These are phyloP conservation scores for Dactylellina haptotyla DNA, from an alignment of 2,329 filamentous ascomycete genomes.

Conservation along the genomic window DNA sequence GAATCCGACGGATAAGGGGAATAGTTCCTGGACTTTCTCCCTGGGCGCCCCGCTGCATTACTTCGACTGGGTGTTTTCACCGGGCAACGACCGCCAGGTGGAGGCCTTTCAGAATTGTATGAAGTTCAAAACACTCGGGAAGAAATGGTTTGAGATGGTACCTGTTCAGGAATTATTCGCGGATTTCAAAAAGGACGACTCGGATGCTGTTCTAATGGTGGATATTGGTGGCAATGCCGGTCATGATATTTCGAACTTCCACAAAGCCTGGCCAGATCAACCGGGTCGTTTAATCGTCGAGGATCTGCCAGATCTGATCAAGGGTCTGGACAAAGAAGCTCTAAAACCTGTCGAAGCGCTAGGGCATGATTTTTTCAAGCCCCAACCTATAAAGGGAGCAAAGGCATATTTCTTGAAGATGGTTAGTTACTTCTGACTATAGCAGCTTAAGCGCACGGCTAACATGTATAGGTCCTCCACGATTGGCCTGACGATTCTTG, in stretches of 20 bases:
- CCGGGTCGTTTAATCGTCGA: conserved; percentile 5
- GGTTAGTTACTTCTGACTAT: not conserved
- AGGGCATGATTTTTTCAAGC: conserved; percentile 60
- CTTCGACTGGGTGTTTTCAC: conserved; percentile 8
- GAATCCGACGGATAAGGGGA: not conserved
- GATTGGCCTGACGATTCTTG: conserved; percentile 62
- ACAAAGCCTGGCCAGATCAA: conserved; percentile 8
- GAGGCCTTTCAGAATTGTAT: conserved; percentile 13
- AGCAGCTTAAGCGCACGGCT: not conserved
- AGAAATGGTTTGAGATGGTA: conserved; percentile 8
- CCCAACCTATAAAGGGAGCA: conserved; percentile 58
- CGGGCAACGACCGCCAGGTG: conserved; percentile 1
- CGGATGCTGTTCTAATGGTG: conserved; percentile 6
- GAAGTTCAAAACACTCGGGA: conserved; percentile 12
- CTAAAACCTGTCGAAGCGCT: conserved; percentile 51
- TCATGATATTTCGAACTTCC: conserved; percentile 10
- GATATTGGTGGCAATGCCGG: conserved; percentile 8
- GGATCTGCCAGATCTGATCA: conserved; percentile 6
- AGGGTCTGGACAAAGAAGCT: conserved; percentile 4
- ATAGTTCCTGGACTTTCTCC: not conserved
- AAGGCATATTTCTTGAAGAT: conserved; percentile 19
- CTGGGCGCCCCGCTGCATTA: not conserved
- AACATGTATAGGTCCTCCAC: conserved; percentile 59
- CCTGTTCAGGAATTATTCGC: conserved; percentile 5
- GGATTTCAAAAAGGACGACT: conserved; percentile 14